These are phyloP conservation scores for Mimosa pudica DNA, from an alignment of 306 rosid genomes.

Conservation along the genomic window DNA sequence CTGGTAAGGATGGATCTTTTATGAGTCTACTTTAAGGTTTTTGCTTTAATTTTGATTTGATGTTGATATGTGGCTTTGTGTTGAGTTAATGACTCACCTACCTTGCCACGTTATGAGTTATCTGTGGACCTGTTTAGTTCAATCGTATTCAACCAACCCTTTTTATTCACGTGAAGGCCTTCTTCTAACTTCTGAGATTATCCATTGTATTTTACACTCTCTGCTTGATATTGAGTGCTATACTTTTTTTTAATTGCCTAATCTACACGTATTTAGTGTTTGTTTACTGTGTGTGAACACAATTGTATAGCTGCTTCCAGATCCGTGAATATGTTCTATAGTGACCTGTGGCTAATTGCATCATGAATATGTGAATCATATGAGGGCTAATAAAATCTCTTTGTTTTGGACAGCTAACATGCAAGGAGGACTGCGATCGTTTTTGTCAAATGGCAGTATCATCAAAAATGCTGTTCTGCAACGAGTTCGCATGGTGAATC, in stretches of 20 bases:
- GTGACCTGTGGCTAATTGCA: background rate
- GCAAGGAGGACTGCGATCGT: slow-evolving; percentile 78
- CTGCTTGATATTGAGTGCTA: background rate
- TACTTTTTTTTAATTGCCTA: background rate
- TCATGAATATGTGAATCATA: slow-evolving; percentile 5
- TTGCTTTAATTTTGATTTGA: slow-evolving; percentile 25
- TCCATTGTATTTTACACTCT: background rate
- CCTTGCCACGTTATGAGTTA: slow-evolving; percentile 1
- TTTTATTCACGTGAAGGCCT: slow-evolving; percentile 1
- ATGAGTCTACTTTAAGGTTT: background rate
- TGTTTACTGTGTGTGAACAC: background rate
- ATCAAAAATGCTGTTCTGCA: slow-evolving; percentile 78
- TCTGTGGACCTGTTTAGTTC: slow-evolving; percentile 24
- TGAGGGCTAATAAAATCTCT: slow-evolving; percentile 21
- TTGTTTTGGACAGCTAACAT: slow-evolving; percentile 51
- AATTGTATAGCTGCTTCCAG: slow-evolving; percentile 18
- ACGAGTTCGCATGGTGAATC: slow-evolving; percentile 73
- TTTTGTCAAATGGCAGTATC: slow-evolving; percentile 62
- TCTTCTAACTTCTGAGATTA: background rate
- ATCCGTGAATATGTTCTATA: slow-evolving; percentile 4
- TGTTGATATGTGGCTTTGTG: slow-evolving; percentile 34
- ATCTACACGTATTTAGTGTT: slow-evolving; percentile 12
- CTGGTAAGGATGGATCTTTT: slow-evolving; percentile 11
- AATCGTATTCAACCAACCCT: background rate
- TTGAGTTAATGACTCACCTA: slow-evolving; percentile 3